A percentile compares a stretch with the other conserved stretches of the same genome.
These are phyloP conservation scores for Aspergillus oerlinghausenensis DNA, from an alignment of 2,329 filamentous ascomycete genomes.

Conservation along the genomic window DNA sequence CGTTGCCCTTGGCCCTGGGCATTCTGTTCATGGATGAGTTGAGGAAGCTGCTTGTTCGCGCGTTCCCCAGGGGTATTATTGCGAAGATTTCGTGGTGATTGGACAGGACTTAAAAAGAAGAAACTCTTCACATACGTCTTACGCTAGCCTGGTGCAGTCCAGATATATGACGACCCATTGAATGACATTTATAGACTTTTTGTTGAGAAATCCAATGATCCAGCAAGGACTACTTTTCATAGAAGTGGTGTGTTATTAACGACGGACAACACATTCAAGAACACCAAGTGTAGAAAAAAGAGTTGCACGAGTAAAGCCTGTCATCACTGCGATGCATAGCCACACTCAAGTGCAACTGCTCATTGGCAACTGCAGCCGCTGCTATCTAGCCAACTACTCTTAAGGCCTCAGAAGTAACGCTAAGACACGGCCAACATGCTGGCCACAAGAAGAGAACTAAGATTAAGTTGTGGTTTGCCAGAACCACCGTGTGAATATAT, in stretches of 20 bases:
- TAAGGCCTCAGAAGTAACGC: background rate
- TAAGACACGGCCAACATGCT: background rate
- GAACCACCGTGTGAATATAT: constrained; percentile 9
- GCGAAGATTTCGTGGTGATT: constrained; percentile 49
- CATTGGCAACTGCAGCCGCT: background rate
- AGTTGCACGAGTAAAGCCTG: background rate
- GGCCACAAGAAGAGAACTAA: background rate
- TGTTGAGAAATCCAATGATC: too few species aligned
- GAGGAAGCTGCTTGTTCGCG: constrained; percentile 47
- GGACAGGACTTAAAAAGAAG: background rate
- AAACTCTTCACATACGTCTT: background rate
- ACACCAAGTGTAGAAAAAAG: background rate
- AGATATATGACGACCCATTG: background rate
- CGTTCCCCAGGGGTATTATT: constrained; percentile 43
- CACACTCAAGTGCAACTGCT: background rate
- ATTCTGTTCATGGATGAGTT: constrained; percentile 52
- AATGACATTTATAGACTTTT: background rate
- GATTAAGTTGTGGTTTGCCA: constrained; percentile 1
- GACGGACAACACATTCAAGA: background rate
- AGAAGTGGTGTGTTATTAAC: too few species aligned
- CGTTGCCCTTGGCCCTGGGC: constrained; percentile 47
- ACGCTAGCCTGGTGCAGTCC: background rate
- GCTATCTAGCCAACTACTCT: background rate
- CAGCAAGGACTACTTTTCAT: too few species aligned
- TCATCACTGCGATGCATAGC: too few species aligned